Percentiles rank a stretch among this genome's conserved stretches.
phyloP scores from a whole-genome alignment of 306 rosid species.

The Casuarina equisetifolia region DNA sequence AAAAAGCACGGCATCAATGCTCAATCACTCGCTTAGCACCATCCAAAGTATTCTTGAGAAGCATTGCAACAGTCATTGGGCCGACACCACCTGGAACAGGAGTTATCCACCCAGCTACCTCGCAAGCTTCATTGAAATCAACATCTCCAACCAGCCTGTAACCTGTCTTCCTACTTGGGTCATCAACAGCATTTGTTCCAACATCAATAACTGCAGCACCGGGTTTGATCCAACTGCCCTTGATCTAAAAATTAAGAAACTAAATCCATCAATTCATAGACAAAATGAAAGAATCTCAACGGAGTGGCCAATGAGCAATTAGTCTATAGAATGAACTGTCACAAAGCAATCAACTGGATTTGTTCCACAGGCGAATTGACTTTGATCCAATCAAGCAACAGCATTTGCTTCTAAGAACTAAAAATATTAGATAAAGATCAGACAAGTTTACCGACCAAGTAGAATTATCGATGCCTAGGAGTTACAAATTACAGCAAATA shows the following conservation, averaged over 20 bases:
- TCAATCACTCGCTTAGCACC: constrained; percentile 69
- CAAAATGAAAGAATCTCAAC: background rate
- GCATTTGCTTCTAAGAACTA: background rate
- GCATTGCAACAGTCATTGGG: constrained; percentile 92
- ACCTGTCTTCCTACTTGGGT: constrained; percentile 74
- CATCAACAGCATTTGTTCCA: constrained; percentile 84
- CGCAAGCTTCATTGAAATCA: constrained; percentile 80
- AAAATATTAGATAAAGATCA: background rate
- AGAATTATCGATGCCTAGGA: background rate
- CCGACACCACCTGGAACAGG: constrained; percentile 99
- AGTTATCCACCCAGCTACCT: constrained; percentile 82
- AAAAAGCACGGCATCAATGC: constrained; percentile 27
- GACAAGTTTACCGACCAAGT: background rate
- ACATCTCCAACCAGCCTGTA: constrained; percentile 90
- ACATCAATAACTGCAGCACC: constrained; percentile 97
- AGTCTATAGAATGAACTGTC: background rate
- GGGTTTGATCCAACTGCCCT: constrained; percentile 93
- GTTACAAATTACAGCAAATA: background rate
- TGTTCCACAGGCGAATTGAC: background rate
- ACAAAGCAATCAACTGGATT: background rate
- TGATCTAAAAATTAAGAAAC: constrained; percentile 43
- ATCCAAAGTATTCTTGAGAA: constrained; percentile 77
- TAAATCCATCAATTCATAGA: background rate
- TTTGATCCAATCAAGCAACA: background rate
- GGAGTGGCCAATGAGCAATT: background rate